Evolutionary conservation across 495 filamentous ascomycete genomes (phyloP), one percentile per base, ranked within the genome.

Genomic region (Mytilinidion resinicola): DNA sequence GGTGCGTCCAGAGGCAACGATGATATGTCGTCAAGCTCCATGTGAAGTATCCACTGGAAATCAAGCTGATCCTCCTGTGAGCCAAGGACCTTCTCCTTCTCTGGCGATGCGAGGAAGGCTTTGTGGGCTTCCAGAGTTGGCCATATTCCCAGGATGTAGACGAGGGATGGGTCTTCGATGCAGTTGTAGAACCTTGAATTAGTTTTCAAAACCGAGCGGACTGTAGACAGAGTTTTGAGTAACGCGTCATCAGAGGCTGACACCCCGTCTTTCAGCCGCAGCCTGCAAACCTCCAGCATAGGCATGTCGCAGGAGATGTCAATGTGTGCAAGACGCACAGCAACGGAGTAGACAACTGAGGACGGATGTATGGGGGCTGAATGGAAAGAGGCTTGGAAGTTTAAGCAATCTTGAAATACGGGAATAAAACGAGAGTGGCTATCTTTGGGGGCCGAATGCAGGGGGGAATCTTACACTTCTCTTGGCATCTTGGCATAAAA

Each of bases 141-240:
- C 63, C 63, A 66, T 9, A 60, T 42, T 33, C 63, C 63, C 19
- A 66, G 48, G 53, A 66, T 63, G 60, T 59, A 66, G 39, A 62
- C 41, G 20, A 53, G 35, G 33, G 56, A 15, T 11, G 63, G 63
- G 43, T 63, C 60, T 39, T 63, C 60, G 56, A 61, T 47, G 51
- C 57, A 63, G 46, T 36, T 36, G 38, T 60, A 67, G 60, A 63
- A 67, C 15, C n/a, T 43, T 4, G 60, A 67, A 34, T 61, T 49
- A 39, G 57, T 63, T 15, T 63, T 33, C 25, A 67, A 39, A 17
- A 20, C 44, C 17, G 35, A 47, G 10, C 64, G 64, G 52, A 55
- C 64, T 6, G 20, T 12, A 54, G 56, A 61, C 54, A 67, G 64
- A 57, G 35, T 61, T 21, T 57, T 30, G 33, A 66, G 51, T 50